phyloP scores from a whole-genome alignment of 768 basidiomycete genomes.

The Suillus paluster region DNA sequence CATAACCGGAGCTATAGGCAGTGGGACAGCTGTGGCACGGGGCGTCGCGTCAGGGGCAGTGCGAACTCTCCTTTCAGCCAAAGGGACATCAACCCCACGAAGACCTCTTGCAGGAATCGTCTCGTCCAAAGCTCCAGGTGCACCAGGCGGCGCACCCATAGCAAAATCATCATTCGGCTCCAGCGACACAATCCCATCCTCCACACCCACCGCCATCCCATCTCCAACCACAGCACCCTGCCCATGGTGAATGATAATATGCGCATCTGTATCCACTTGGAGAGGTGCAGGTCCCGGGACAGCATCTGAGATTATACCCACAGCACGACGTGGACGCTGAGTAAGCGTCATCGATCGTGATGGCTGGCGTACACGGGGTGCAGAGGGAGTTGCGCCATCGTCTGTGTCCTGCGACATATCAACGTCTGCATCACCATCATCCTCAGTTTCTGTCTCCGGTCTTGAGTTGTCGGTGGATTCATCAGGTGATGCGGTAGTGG shows the following conservation, averaged over 20 bases:
- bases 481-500: constrained; percentile 44
- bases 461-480: constrained; percentile 56
- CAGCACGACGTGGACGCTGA: constrained; percentile 44
- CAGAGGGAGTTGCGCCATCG: constrained; percentile 27
- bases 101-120: constrained; percentile 28
- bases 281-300: constrained; percentile 36
- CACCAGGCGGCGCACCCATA: constrained; percentile 89
- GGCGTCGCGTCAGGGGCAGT: constrained; percentile 65
- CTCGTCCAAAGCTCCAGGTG: constrained; percentile 77
- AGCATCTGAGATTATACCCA: constrained; percentile 52
- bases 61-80: constrained; percentile 37
- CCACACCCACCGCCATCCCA: constrained; percentile 56
- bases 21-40: constrained; percentile 58
- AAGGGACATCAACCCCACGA: constrained; percentile 29
- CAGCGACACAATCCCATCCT: constrained; percentile 76
- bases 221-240: constrained; percentile 45
- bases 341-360: constrained; percentile 35
- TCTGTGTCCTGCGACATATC: constrained; percentile 49
- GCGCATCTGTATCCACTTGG: constrained; percentile 50
- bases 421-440: constrained; percentile 62
- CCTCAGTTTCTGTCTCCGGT: constrained; percentile 79
- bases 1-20: constrained; percentile 45
- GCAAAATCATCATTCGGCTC: constrained; percentile 88
- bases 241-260: constrained; percentile 56
- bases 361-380: constrained; percentile 36